A percentile compares a stretch with the other conserved stretches of the same genome.
These are phyloP conservation scores for Cymodocea nodosa DNA, from an alignment of 116 monocot species.

Conservation along the genomic window DNA sequence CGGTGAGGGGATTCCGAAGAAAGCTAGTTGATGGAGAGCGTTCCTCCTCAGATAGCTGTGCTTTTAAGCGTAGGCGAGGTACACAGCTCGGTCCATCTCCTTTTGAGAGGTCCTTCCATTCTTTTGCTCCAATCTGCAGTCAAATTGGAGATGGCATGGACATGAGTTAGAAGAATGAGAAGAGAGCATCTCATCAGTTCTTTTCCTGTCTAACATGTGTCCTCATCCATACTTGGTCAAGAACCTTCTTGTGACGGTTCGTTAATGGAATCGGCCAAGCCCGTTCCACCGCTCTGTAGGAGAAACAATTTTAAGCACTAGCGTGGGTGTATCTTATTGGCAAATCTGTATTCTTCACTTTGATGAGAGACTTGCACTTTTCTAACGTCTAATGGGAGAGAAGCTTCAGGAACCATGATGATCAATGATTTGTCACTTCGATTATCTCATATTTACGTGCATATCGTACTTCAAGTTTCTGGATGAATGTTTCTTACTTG, in stretches of 20 bases:
- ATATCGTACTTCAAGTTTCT: not conserved
- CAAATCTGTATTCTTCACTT: constrained; percentile 1
- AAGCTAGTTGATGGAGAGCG: constrained; percentile 49
- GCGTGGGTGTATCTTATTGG: not conserved
- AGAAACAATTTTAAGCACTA: constrained; percentile 1
- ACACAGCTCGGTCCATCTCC: constrained; percentile 75
- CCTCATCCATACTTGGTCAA: constrained; percentile 2
- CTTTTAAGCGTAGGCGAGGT: constrained; percentile 79
- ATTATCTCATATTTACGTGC: not conserved
- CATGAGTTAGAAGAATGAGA: constrained; percentile 42
- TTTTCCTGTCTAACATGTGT: constrained; percentile 1
- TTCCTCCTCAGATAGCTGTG: constrained; percentile 20
- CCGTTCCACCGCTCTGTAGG: constrained; percentile 9
- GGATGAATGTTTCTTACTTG: too few relatives aligned
- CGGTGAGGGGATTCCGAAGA: constrained; percentile 89
- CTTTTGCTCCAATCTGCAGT: constrained; percentile 68
- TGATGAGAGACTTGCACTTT: not conserved
- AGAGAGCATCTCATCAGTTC: not conserved
- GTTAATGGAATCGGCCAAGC: constrained; percentile 1
- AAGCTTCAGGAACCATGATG: not conserved
- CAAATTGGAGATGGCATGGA: constrained; percentile 98
- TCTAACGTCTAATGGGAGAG: constrained; percentile 1
- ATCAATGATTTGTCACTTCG: not conserved
- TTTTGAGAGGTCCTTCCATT: constrained; percentile 79
- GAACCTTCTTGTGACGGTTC: constrained; percentile 3